These are phyloP conservation scores for Penicillium sp. DNA, from an alignment of 2,329 filamentous ascomycete species.

Conservation along the genomic window DNA sequence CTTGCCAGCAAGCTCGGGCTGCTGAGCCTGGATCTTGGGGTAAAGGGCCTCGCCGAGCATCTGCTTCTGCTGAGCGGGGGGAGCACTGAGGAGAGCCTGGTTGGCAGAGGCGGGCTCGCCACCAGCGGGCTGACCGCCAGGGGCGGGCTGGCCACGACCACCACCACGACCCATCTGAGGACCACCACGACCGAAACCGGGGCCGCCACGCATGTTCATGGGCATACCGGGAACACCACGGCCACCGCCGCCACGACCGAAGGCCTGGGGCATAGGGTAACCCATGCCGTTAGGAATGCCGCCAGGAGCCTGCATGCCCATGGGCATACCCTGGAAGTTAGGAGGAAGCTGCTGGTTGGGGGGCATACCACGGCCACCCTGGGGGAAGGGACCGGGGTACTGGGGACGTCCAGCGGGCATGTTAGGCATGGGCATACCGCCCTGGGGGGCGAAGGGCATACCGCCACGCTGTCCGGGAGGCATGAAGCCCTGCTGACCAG, in stretches of 20 bases:
- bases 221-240: slow-evolving; percentile 70
- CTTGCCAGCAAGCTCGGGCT: slow-evolving; percentile 95
- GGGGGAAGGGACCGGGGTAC: slow-evolving; percentile 77
- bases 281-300: slow-evolving; percentile 75
- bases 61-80: slow-evolving; percentile 89
- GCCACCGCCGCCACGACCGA: slow-evolving; percentile 65
- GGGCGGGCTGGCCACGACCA: slow-evolving; percentile 43
- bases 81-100: slow-evolving; percentile 50
- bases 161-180: slow-evolving; percentile 45
- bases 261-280: slow-evolving; percentile 75
- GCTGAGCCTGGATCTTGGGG: slow-evolving; percentile 94
- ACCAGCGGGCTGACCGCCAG: slow-evolving; percentile 37
- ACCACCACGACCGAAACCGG: slow-evolving; percentile 45
- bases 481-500: slow-evolving; percentile 62
- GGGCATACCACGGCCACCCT: slow-evolving; percentile 81
- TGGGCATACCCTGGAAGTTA: slow-evolving; percentile 72
- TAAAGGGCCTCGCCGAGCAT: slow-evolving; percentile 96
- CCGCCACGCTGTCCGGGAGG: slow-evolving; percentile 58
- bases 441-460: slow-evolving; percentile 59
- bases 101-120: slow-evolving; percentile 42
- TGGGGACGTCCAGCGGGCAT: slow-evolving; percentile 81
- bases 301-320: slow-evolving; percentile 62
- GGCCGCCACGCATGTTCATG: slow-evolving; percentile 57
- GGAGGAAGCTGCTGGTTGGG: slow-evolving; percentile 81
- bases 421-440: slow-evolving; percentile 59